Evolutionary conservation across 106 monocot genomes (phyloP), one percentile per base, ranked within the genome.

Genomic region (Triglochin maritima): DNA sequence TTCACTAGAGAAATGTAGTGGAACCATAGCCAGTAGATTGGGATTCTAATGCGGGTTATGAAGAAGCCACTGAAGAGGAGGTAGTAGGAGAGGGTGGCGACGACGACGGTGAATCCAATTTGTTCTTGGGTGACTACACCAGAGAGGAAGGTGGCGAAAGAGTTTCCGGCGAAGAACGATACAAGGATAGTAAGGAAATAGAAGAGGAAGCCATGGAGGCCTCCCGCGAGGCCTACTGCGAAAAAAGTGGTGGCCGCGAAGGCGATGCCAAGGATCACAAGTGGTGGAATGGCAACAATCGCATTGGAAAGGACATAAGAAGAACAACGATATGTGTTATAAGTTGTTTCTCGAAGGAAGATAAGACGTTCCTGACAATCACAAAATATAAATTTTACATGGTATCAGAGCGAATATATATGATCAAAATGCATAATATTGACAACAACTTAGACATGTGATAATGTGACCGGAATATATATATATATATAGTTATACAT

Each of bases 301-400:
- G 86, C 51, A 79, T 89, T 74, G 17, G 89, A 86, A 51, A 94
- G 89, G 11, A 94, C 93, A 79, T 94, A 89, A 61, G 89, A 94
- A n/a, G 93, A 89, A 9, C 89, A 81, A 15, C 89, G 78, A 72
- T 94, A 94, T 44, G 89, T 89, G 82, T 94, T 94, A 80, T 89
- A 81, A 4, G 93, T 89, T 3, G 93, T 94, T 69, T 94, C 93
- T 0, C 89, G 69, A 82, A 84, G 80, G 82, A 94, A 89, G 71
- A 89, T 86, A 78, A 82, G 80, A 48, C 89, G 74, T 8, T 89
- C 89, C 29, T 89, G 79, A 63, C 29, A 29, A 29, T 29, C 29
- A 29, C 29, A 29, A 29, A 29, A 29, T 29, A 29, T 29, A 29
- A 29, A 29, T 0, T 29, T 29, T 1, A 29, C 29, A 29, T 29